Base-by-base conservation (phyloP, 1,284 basidiomycete genomes). In the Stygiomarasmius scandens region DNA sequence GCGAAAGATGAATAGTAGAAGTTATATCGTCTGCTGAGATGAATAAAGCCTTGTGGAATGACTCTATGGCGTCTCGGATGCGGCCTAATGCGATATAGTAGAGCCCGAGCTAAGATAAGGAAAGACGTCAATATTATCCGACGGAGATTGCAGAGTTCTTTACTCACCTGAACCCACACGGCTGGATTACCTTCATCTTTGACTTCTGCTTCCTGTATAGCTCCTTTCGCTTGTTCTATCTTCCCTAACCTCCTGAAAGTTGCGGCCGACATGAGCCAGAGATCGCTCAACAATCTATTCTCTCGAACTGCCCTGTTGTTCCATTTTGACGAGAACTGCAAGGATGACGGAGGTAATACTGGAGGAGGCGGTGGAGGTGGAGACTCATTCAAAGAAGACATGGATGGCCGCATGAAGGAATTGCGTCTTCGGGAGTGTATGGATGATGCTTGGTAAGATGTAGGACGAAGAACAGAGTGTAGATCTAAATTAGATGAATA, bases 131-230 rank as follows among this genome's bases (percentile, higher is more conserved):
- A 54, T 3, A 29, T 25, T 34, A 25, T 11, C 10, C 24, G 51
- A 36, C 54, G 51, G 49, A 56, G n/a, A n/a, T n/a, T n/a, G 44
- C 22, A 49, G 2, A 19, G 23, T 22, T 43, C 50, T 50, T 20
- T 24, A 71, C 81, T 52, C 62, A 93, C 92, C 82, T 96, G 96
- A 8, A 96, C 90, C 95, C 96, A 98, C 12, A 98, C 93, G 32
- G 86, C 88, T 0, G 95, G 86, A 69, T 95, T 93, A 36, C 85
- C 83, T 60, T 93, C 89, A 69, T 96, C 93, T 61, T 88, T 81
- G 4, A 90, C 86, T 71, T 99, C 96, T 0, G 96, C 97, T 74
- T 99, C 96, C 68, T 96, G 93, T 50, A 98, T 95, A 2, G 96
- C 91, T 9, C 87, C 94, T 57, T 89, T 86, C 2, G 92, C 87